These are phyloP conservation scores for Scortechinia acanthostroma DNA, from an alignment of 2,329 filamentous ascomycete species.

Conservation along the genomic window DNA sequence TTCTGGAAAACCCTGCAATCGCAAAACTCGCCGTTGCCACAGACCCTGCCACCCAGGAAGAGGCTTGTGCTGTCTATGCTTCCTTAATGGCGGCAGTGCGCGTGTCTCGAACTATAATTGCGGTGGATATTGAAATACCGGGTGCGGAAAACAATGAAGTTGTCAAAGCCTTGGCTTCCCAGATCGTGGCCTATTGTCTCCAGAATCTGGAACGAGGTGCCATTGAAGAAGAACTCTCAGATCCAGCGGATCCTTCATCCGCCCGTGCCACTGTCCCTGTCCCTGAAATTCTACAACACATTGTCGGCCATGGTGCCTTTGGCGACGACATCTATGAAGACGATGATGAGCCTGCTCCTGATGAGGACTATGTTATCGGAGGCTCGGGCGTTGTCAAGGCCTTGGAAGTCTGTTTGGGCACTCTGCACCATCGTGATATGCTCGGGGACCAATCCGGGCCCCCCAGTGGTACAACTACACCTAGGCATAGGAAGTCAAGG, in stretches of 20 bases:
- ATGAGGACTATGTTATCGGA: constrained; percentile 92
- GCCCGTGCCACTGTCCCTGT: constrained; percentile 33
- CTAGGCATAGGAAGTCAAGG: constrained; percentile 30
- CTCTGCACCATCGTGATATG: constrained; percentile 61
- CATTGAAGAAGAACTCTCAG: constrained; percentile 49
- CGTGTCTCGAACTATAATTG: constrained; percentile 76
- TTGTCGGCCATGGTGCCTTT: constrained; percentile 66
- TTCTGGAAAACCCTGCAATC: constrained; percentile 74
- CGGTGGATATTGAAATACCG: constrained; percentile 86
- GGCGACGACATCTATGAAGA: constrained; percentile 42
- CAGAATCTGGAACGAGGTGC: constrained; percentile 80
- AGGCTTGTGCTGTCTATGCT: constrained; percentile 87
- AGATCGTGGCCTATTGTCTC: constrained; percentile 89
- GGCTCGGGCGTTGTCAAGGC: constrained; percentile 94
- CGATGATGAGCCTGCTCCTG: constrained; percentile 65
- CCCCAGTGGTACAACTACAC: constrained; percentile 43
- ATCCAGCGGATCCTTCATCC: constrained; percentile 14
- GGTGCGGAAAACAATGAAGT: constrained; percentile 76
- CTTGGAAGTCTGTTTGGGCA: constrained; percentile 80
- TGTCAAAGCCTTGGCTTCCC: constrained; percentile 83
- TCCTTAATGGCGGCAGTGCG: constrained; percentile 83
- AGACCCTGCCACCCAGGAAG: constrained; percentile 77
- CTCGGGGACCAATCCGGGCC: constrained; percentile 40
- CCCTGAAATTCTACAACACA: constrained; percentile 77
- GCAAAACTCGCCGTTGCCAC: constrained; percentile 66